Conservation (phyloP, 2,329 filamentous ascomycete species). For the Cercospora janseana region DNA sequence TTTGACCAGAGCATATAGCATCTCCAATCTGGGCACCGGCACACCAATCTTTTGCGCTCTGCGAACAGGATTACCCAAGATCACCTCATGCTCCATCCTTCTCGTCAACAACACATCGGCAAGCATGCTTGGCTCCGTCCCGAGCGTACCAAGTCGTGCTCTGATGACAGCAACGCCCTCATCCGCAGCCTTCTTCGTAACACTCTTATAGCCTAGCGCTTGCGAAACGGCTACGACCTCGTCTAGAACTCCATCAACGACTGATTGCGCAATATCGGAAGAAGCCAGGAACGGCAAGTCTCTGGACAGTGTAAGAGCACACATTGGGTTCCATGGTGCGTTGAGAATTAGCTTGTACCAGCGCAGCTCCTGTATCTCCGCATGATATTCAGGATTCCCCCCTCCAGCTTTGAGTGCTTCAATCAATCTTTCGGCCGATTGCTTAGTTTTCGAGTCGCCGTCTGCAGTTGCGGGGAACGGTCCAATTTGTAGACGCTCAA, state of each 20-base stretch:
- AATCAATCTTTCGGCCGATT: slow-evolving; percentile 31
- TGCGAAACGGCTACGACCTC: slow-evolving; percentile 47
- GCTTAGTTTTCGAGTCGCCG: slow-evolving; percentile 18
- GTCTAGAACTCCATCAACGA: slow-evolving; percentile 46
- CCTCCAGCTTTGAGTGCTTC: slow-evolving; percentile 41
- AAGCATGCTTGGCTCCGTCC: slow-evolving; percentile 52
- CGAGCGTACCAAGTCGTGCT: slow-evolving; percentile 37
- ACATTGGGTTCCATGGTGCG: slow-evolving; percentile 61
- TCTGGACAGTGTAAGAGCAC: slow-evolving; percentile 54
- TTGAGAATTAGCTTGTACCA: slow-evolving; percentile 64
- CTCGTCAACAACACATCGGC: slow-evolving; percentile 46
- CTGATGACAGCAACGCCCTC: slow-evolving; percentile 42
- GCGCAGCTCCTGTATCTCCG: slow-evolving; percentile 56
- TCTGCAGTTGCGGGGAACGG: slow-evolving; percentile 44
- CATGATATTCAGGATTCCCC: slow-evolving; percentile 50
- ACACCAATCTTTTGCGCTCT: slow-evolving; percentile 44
- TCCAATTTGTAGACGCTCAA: slow-evolving; percentile 53
- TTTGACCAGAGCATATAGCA: slow-evolving; percentile 48
- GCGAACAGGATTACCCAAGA: slow-evolving; percentile 49
- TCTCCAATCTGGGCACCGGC: slow-evolving; percentile 43
- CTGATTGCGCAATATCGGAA: slow-evolving; percentile 40
- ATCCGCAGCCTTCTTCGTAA: slow-evolving; percentile 41
- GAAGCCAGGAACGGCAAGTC: slow-evolving; percentile 52
- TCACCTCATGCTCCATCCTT: slow-evolving; percentile 52
- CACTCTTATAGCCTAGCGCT: slow-evolving; percentile 40